Conservation (phyloP, 352 stramenopile genomes). For the Blastocystis sp. region DNA sequence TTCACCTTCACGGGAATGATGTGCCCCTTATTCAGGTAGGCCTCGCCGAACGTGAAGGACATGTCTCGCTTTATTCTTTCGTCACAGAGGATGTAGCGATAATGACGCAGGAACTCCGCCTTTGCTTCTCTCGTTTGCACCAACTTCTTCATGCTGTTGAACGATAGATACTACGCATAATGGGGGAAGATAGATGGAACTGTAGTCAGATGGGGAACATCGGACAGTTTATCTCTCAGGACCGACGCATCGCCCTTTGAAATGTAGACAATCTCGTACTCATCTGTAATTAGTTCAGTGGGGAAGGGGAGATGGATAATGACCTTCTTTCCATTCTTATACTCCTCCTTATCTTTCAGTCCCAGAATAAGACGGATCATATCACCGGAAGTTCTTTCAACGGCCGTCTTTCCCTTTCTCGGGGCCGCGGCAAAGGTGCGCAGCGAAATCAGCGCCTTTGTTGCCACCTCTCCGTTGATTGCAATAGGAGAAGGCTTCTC, state of each 20-base stretch:
- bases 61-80: constrained; percentile 23
- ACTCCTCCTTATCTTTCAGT: constrained; percentile 32
- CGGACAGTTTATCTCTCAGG: not conserved
- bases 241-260: constrained; percentile 33
- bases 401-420: not conserved
- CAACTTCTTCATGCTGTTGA: constrained; percentile 24
- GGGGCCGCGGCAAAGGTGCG: constrained; percentile 5
- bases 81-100: constrained; percentile 59
- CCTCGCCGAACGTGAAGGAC: constrained; percentile 23
- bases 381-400: not conserved
- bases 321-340: constrained; percentile 23
- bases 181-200: not conserved
- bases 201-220: constrained; percentile 17
- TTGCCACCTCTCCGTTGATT: constrained; percentile 50
- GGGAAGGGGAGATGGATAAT: not conserved
- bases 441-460: constrained; percentile 32
- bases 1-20: constrained; percentile 33
- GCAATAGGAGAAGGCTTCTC: not conserved
- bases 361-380: constrained; percentile 39
- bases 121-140: constrained; percentile 34
- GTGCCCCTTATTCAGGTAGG: not conserved
- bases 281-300: not conserved
- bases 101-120: constrained; percentile 19
- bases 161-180: constrained; percentile 63
- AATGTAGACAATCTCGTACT: constrained; percentile 46